Percentiles rank a stretch among this genome's conserved stretches.
phyloP scores from a whole-genome alignment of 371 early-diverging fungal genomes.

The Syncephalastrum monosporum region DNA sequence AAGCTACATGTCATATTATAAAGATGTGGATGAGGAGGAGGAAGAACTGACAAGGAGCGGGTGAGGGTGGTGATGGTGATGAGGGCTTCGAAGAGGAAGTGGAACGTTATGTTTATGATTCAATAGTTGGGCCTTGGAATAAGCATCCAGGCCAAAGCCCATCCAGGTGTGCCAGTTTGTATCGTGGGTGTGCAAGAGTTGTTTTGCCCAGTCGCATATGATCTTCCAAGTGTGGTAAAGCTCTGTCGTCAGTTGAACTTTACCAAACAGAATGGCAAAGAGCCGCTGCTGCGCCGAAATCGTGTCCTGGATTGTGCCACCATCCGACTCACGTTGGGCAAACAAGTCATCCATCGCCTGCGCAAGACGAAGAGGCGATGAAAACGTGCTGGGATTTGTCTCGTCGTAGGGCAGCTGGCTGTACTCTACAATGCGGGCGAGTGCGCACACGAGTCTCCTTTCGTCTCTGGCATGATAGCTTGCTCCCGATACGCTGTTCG shows the following conservation, averaged over 20 bases:
- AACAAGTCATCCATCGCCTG: slow-evolving; percentile 9
- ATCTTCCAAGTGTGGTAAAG: slow-evolving; percentile 28
- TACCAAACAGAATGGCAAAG: slow-evolving; percentile 31
- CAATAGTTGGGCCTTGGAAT: slow-evolving; percentile 7
- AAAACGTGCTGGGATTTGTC: neutral
- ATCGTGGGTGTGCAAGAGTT: slow-evolving; percentile 12
- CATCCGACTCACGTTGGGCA: slow-evolving; percentile 12
- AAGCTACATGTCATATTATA: too few relatives aligned
- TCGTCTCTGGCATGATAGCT: too few relatives aligned
- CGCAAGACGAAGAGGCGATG: slow-evolving; percentile 10
- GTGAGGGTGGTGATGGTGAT: too few relatives aligned
- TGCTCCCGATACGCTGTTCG: too few relatives aligned
- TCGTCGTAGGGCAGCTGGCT: slow-evolving; percentile 6
- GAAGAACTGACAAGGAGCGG: too few relatives aligned
- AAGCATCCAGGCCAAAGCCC: slow-evolving; percentile 22
- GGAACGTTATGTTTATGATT: too few relatives aligned
- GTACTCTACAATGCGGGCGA: slow-evolving; percentile 11
- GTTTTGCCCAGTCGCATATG: slow-evolving; percentile 35
- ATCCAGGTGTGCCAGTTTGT: slow-evolving; percentile 17
- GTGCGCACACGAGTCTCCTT: slow-evolving; percentile 1
- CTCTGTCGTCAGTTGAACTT: slow-evolving; percentile 30
- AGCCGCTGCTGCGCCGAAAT: slow-evolving; percentile 22
- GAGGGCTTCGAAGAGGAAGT: too few relatives aligned
- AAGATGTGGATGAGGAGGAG: too few relatives aligned
- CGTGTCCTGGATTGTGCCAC: slow-evolving; percentile 14